phyloP scores from a whole-genome alignment of 352 stramenopile genomes.

The Pythium angustatum region DNA sequence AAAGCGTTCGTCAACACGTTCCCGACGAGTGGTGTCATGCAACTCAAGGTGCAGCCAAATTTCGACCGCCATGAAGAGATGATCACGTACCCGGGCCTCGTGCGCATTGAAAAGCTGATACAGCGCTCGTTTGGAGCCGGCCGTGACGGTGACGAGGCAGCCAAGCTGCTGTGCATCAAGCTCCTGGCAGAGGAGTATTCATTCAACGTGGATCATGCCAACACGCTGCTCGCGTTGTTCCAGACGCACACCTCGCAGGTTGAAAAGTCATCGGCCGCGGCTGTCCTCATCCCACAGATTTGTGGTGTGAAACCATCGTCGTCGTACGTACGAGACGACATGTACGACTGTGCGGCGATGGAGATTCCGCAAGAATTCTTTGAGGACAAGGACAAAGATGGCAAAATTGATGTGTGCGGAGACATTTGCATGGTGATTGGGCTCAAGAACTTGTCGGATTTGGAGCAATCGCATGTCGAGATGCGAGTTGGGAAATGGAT shows the following conservation, averaged over 20 bases:
- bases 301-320: constrained; percentile 21
- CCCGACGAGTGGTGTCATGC: constrained; percentile 43
- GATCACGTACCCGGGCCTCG: constrained; percentile 43
- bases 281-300: constrained; percentile 68
- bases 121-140: constrained; percentile 44
- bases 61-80: constrained; percentile 61
- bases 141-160: constrained; percentile 53
- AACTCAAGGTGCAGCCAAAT: constrained; percentile 62
- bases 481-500: constrained; percentile 78
- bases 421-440: constrained; percentile 81
- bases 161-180: constrained; percentile 64
- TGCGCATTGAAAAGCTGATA: constrained; percentile 42
- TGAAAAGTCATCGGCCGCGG: constrained; percentile 65
- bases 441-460: constrained; percentile 56
- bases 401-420: constrained; percentile 78
- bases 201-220: constrained; percentile 58
- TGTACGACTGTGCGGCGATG: constrained; percentile 65
- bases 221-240: constrained; percentile 60
- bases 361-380: constrained; percentile 63
- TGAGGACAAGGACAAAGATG: constrained; percentile 77
- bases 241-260: constrained; percentile 63
- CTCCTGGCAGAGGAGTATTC: constrained; percentile 63
- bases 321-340: constrained; percentile 31
- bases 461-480: constrained; percentile 72
- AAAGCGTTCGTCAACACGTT: constrained; percentile 44